Base-by-base conservation (phyloP, 371 early-diverging fungal genomes). In the Gilbertella persicaria region DNA sequence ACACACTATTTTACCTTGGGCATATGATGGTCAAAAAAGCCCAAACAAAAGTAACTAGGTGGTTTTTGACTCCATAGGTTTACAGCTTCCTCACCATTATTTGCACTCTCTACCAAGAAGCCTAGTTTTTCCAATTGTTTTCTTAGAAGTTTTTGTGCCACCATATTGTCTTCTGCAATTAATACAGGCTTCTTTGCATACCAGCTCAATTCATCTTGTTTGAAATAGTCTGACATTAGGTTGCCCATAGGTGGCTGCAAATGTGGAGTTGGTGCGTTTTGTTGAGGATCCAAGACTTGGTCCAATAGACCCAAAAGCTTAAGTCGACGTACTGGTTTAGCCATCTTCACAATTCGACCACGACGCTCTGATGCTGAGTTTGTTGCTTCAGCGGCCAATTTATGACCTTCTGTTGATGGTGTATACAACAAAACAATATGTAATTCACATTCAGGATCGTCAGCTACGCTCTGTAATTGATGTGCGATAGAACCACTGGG, bases 1-100 rank as follows among this genome's bases (percentile, higher is more conserved):
- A 36, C 7, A 45, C 14, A 25, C 9, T 14, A 14, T 25, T 17
- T 62, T 64, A 64, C 70, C 67, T 74, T 70, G 7, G 78, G 78
- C 78, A 78, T 78, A 49, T 78, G 78, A 41, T 78, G 78, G 30
- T 78, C 78, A 66, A 78, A 73, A 50, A 78, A 74, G 8, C 70
- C 74, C 39, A 78, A 52, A 8, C 54, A 71, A 51, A 67, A 78
- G 46, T 78, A 61, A 19, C 66, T 53, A 1, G 52, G 30, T 9
- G 72, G 63, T 24, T 69, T 52, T 41, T 69, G 53, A 38, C 54
- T 51, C 63, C 66, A 78, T 8, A 78, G 50, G 7, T 68, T 38
- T 5, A 73, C 64, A 1, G 78, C 78, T 41, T 78, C 78, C 50
- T 71, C 72, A 14, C 78, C 78, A 48, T 78, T 72, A 28, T 72